Base-by-base conservation (phyloP, 352 stramenopile genomes). In the Phytophthora ohioensis region DNA sequence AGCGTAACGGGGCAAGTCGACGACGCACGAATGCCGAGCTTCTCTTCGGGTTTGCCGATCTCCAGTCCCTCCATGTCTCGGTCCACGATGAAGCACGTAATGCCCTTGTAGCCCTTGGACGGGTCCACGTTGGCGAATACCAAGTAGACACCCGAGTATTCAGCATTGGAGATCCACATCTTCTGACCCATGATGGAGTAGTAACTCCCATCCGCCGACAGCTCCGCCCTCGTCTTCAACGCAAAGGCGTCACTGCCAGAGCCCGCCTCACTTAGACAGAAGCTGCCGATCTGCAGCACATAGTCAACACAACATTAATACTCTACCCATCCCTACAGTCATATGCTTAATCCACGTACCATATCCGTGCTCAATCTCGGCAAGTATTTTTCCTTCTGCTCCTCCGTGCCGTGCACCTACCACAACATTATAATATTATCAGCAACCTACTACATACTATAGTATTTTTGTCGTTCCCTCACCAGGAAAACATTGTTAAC, bases 1-100 rank as follows among this genome's bases (percentile, higher is more conserved):
- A 99, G 88, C 21, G 83, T 91, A n/a, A 99, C 85, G 2, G 96
- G 80, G 75, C 96, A 99, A 0, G 97, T 99, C 15, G 93, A 98
- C 27, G 95, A 99, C 31, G 97, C 97, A 32, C 94, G 86, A 51
- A 99, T 96, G 27, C 97, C 97, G 15, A 99, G 75, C 77, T 99
- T 99, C 69, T 98, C 94, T 77, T 99, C 97, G 0, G 95, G 90
- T 53, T 94, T 96, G 21, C 97, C 97, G 34, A 99, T 94, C 70
- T 93, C 86, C 34, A 99, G 78, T 27, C 96, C 94, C 58, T 98
- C 91, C 15, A 85, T 88, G 32, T 95, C 92, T 30, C 96, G 89
- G 78, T 99, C 96, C 4, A 99, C 96, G 71, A 99, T 97, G 75
- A 99, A 99, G 57, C 94, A 98, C 64, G 97, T 99, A 67, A 99